Evolutionary conservation across 306 rosid species (phyloP), one percentile per base, ranked within the genome.

Genomic region (Rosa chinensis): DNA sequence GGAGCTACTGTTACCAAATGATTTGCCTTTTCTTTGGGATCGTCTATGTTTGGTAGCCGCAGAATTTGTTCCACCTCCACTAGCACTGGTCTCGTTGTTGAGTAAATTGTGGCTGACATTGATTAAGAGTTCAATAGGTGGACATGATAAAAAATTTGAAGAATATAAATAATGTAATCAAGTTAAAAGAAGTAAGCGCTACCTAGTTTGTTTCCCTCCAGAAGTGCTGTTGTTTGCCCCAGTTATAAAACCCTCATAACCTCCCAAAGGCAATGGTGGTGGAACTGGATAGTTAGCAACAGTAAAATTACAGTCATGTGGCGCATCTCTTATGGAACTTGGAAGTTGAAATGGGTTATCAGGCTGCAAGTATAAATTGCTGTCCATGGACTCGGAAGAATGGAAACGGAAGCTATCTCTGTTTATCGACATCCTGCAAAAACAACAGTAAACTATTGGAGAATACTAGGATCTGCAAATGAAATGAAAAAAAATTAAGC

Each of bases 1-100:
- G 2, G 91, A 88, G 44, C 72, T 58, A 63, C 68, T 63, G 17
- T 71, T 40, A 18, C 70, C 59, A 18, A 52, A 32, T 28, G 62
- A 23, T 53, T 70, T 6, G 48, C 8, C 4, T 20, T 7, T 77
- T 21, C 53, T 77, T 1, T 8, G n/a, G 23, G 9, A 40, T 70
- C 66, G 68, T 53, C 11, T 73, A 66, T 16, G 0, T 16, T 28
- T 43, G 20, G 56, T 6, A 13, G 32, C 28, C 21, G 50, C 8
- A n/a, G 28, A 56, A 5, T 56, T 53, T 53, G 44, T 35, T 2
- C 18, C 72, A 8, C 12, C 35, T 43, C 5, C 48, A 64, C 4
- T 4, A 17, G 16, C 1, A 14, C 70, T 23, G 7, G 28, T 10
- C 47, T 2, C 4, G 48, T 50, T 49, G 5, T 56, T 25, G 55